These are phyloP conservation scores for Aureobasidium sp. DNA, from an alignment of 2,329 filamentous ascomycete genomes.

Conservation along the genomic window DNA sequence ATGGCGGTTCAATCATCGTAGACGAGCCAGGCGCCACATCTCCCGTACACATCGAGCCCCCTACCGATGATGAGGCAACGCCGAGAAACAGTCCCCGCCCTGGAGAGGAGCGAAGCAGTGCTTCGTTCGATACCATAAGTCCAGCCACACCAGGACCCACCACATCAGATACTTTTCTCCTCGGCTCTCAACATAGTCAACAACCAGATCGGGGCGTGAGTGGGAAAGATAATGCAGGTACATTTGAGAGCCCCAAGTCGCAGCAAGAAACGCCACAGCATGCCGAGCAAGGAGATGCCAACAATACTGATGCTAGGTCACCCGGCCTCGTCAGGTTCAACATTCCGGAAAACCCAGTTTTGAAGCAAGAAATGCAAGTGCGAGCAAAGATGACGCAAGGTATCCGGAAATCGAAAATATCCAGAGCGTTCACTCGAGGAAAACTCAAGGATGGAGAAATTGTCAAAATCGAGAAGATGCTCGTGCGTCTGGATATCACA, in stretches of 20 bases:
- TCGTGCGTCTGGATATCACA: slow-evolving; percentile 51
- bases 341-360: slow-evolving; percentile 30
- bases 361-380: slow-evolving; percentile 29
- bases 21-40: neutral
- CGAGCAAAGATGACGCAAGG: slow-evolving; percentile 32
- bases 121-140: neutral
- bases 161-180: neutral
- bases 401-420: slow-evolving; percentile 23
- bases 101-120: neutral
- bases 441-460: slow-evolving; percentile 50
- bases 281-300: neutral
- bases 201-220: neutral
- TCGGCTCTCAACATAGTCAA: neutral
- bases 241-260: neutral
- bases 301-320: neutral
- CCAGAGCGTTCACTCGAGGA: slow-evolving; percentile 29
- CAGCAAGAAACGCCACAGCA: neutral
- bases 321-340: slow-evolving; percentile 32
- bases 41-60: neutral
- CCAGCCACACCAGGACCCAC: neutral
- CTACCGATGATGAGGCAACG: neutral
- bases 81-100: neutral
- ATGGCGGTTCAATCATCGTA: slow-evolving; percentile 2
- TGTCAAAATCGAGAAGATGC: slow-evolving; percentile 61
- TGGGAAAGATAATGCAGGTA: neutral